Conservation (phyloP, 2,329 filamentous ascomycete species). For the Ophiostoma sp. region DNA sequence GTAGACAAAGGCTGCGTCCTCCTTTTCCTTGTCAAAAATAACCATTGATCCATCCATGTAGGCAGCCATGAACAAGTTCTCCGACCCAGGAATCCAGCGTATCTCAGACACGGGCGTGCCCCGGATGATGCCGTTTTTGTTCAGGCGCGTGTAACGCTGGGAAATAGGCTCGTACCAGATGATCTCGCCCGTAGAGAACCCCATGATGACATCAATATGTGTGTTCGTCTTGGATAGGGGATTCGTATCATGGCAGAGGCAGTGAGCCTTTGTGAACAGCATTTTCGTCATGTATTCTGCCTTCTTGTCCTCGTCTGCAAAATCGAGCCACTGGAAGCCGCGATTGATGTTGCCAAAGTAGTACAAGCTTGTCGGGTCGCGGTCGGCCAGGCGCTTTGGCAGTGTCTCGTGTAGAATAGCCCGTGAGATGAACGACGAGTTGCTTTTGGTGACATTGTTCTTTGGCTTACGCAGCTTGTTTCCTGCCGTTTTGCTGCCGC, state of each 20-base stretch:
- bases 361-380: slow-evolving; percentile 72
- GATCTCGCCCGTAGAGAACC: slow-evolving; percentile 92
- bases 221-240: slow-evolving; percentile 67
- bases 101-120: slow-evolving; percentile 79
- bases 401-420: slow-evolving; percentile 85
- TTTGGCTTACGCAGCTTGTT: slow-evolving; percentile 80
- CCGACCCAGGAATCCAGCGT: slow-evolving; percentile 87
- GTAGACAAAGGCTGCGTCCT: slow-evolving; percentile 71
- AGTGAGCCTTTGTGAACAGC: slow-evolving; percentile 92
- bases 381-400: slow-evolving; percentile 72
- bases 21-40: slow-evolving; percentile 96
- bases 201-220: slow-evolving; percentile 89
- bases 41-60: slow-evolving; percentile 88
- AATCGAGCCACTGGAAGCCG: slow-evolving; percentile 91
- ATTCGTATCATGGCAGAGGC: slow-evolving; percentile 91
- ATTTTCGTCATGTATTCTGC: slow-evolving; percentile 91
- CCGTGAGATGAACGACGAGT: slow-evolving; percentile 95
- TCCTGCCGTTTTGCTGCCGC: slow-evolving; percentile 60
- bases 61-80: slow-evolving; percentile 84
- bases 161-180: slow-evolving; percentile 98
- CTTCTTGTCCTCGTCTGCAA: slow-evolving; percentile 70
- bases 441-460: slow-evolving; percentile 97
- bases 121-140: slow-evolving; percentile 94
- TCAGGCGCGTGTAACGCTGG: slow-evolving; percentile 89
- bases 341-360: slow-evolving; percentile 94